A percentile compares a stretch with the other conserved stretches of the same genome.
These are phyloP conservation scores for Zygotorulaspora chibaensis DNA, from an alignment of 805 yeast species.

Conservation along the genomic window DNA sequence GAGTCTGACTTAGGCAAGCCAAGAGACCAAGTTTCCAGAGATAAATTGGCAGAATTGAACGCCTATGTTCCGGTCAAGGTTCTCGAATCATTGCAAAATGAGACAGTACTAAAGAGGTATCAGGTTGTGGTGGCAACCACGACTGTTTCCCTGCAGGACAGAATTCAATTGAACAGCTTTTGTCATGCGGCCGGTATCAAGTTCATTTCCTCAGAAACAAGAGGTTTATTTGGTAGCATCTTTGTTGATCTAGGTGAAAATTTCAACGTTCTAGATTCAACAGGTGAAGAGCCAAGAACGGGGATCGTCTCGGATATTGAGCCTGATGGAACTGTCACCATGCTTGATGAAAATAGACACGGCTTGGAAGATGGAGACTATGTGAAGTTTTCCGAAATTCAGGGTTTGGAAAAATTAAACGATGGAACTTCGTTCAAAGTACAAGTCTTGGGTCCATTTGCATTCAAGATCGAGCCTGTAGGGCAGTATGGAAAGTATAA, in stretches of 20 bases:
- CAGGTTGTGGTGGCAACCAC: conserved; percentile 86
- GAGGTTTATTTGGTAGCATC: conserved; percentile 83
- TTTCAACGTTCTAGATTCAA: conserved; percentile 76
- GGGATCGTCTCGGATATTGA: conserved; percentile 92
- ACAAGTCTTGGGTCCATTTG: conserved; percentile 90
- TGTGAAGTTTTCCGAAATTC: conserved; percentile 81
- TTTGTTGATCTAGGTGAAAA: conserved; percentile 87
- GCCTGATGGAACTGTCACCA: conserved; percentile 83
- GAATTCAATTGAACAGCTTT: conserved; percentile 65
- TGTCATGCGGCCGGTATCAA: conserved; percentile 72
- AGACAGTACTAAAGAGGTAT: conserved; percentile 47
- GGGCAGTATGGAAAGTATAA: conserved; percentile 59
- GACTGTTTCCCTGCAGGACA: conserved; percentile 60
- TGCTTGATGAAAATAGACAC: conserved; percentile 87
- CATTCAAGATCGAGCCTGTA: conserved; percentile 64
- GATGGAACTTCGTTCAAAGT: conserved; percentile 70
- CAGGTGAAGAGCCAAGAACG: conserved; percentile 86
- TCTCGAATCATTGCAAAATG: conserved; percentile 50
- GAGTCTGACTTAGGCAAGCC: conserved; percentile 70
- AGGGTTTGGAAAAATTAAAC: conserved; percentile 72
- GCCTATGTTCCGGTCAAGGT: conserved; percentile 83
- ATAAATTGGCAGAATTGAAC: conserved; percentile 75
- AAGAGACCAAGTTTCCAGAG: conserved; percentile 68
- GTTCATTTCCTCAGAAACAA: conserved; percentile 74
- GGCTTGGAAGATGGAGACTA: conserved; percentile 89